Evolutionary conservation across 2,329 filamentous ascomycete genomes (phyloP), one percentile per base, ranked within the genome.

Genomic region (Massarina eburnea): DNA sequence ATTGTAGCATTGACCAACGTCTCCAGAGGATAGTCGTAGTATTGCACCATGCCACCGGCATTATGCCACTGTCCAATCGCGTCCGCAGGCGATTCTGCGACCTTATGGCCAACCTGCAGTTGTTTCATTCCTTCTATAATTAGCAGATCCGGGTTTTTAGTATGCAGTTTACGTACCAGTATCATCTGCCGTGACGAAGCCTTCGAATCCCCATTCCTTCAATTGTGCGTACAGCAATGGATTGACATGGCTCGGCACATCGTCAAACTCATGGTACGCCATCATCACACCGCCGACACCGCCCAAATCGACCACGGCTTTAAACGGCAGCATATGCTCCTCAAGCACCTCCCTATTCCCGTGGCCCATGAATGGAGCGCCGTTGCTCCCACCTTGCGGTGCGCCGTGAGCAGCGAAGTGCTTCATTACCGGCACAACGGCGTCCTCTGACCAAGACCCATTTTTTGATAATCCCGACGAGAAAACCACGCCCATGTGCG

Each of bases 391-490:
- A 7, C 64, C 67, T 44, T 75, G 72, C 0, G 71, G 71, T 19
- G 71, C 64, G 0, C 73, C 73, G 51, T 76, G 72, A 0, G 73
- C 73, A 0, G 73, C 73, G 51, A 76, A 76, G 52, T 76, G 73
- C 63, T 76, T 76, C 57, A 76, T 66, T 1, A 75, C 70, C 0
- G 73, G 73, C 15, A 64, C 71, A 7, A 76, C 69, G 5, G 73
- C 73, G 54, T 76, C 72, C 0, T 72, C 69, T 4, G 65, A 61
- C 72, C 70, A 74, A 4, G 70, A 71, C 14, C 71, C 60, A 39
- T 76, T 74, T 43, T 76, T 76, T 2, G 73, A 75, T 15, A 76
- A 43, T 0, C 73, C 73, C 4, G 67, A 71, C 0, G 73, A 61
- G 47, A 73, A 74, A 1, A 73, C 73, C 12, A 75, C 70, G 6